Percentiles rank a stretch among this genome's conserved stretches.
Evolutionary conservation across 768 basidiomycete genomes (phyloP).

Genomic region (Fistulinella prunicolor): DNA sequence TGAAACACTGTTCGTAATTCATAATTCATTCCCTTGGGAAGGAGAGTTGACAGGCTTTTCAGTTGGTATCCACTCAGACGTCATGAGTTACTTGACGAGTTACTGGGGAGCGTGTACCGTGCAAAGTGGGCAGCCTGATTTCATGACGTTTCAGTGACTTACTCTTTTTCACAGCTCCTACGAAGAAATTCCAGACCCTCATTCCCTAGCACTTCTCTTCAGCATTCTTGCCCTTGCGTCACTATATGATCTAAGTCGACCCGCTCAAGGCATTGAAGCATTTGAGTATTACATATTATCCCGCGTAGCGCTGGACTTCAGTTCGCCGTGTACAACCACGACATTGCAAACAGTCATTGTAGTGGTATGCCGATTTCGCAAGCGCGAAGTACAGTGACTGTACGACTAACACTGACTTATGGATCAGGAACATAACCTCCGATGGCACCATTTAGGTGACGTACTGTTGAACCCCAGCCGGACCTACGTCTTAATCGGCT

Average conservation of each 20-base stretch:
- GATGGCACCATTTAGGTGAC: slow-evolving; percentile 57
- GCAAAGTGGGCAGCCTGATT: slow-evolving; percentile 38
- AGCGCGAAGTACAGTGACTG: background rate
- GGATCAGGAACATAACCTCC: slow-evolving; percentile 38
- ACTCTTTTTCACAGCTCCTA: slow-evolving; percentile 33
- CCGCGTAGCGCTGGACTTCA: slow-evolving; percentile 48
- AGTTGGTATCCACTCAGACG: slow-evolving; percentile 57
- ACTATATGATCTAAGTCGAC: slow-evolving; percentile 53
- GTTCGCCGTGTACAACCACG: slow-evolving; percentile 44
- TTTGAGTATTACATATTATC: slow-evolving; percentile 63
- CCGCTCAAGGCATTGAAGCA: slow-evolving; percentile 50
- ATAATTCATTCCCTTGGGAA: background rate
- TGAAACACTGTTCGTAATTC: slow-evolving; percentile 48
- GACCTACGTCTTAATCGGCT: slow-evolving; percentile 57
- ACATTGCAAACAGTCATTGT: slow-evolving; percentile 55
- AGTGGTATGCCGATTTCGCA: slow-evolving; percentile 40
- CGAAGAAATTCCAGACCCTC: slow-evolving; percentile 40
- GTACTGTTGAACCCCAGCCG: slow-evolving; percentile 44
- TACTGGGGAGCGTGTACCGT: slow-evolving; percentile 53
- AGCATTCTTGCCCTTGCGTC: slow-evolving; percentile 62
- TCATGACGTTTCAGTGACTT: background rate
- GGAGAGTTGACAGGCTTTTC: background rate
- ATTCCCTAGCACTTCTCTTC: slow-evolving; percentile 61
- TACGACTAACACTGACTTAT: background rate
- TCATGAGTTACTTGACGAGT: slow-evolving; percentile 54